Base-by-base conservation (phyloP, 106 monocot genomes). In the Dendrobium chrysotoxum region DNA sequence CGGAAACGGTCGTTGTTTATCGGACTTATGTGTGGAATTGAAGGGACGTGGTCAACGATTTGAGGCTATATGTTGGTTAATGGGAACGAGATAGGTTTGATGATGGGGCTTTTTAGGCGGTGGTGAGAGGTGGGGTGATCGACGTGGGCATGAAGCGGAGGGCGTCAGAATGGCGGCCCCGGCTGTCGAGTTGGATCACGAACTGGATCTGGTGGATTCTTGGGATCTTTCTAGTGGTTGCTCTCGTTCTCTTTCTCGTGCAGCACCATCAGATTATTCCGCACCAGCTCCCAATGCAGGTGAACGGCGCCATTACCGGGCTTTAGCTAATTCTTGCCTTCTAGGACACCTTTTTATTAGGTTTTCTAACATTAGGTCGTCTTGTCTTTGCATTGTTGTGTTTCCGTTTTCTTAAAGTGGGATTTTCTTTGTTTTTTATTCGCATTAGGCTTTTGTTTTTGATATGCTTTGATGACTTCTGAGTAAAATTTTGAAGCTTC, bases 231-330 rank as follows among this genome's bases (percentile, higher is more conserved):
- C 71, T 38, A 7, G 71, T 16, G 35, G 71, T 28, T 28, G 38
- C 38, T 38, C 71, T 71, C 38, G 12, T 38, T 13, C 71, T 31
- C 13, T 70, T 70, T 30, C 13, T 70, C 70, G 70, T 31, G 70
- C 70, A 70, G 70, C 70, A 70, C 70, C 10, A 70, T 70, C 70
- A 70, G 15, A 30, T 70, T 30, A 70, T 70, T 31, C 70, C 70
- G 11, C 70, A 30, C 35, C 70, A 70, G 70, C 70, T 70, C 15
- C 70, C 70, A 70, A 30, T 26, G 28, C 31, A 70, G 70, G 70
- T 35, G 17, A 71, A 38, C 35, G 12, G 0, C 31, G 16, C 16
- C 17, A 16, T 28, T 16, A 5, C 71, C 12, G 4, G 4, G 16
- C 4, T 70, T 70, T 64, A 64, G 12, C 7, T 64, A 7, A 25